These are phyloP conservation scores for Botrytis tulipae DNA, from an alignment of 2,329 filamentous ascomycete species.

Conservation along the genomic window DNA sequence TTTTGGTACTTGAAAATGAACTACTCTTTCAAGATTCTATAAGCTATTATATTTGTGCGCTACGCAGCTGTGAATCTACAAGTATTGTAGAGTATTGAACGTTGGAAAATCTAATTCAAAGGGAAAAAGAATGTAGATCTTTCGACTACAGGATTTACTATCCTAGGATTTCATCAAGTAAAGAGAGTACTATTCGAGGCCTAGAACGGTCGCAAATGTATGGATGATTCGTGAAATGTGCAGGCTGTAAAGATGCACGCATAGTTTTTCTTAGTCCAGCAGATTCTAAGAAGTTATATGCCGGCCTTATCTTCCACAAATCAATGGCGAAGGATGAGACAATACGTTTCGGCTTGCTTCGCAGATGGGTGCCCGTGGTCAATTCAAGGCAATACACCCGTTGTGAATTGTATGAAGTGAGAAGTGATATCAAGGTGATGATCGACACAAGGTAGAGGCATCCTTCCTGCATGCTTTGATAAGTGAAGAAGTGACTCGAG, in stretches of 20 bases:
- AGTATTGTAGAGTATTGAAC: not conserved
- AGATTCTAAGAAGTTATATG: not conserved
- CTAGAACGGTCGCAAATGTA: not conserved
- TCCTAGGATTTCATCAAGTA: not conserved
- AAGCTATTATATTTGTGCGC: not conserved
- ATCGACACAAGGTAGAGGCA: not conserved
- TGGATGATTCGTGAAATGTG: not conserved
- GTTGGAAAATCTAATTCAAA: too few relatives aligned
- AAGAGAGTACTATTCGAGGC: not conserved
- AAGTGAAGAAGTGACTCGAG: not conserved
- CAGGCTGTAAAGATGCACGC: not conserved
- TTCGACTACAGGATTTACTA: not conserved
- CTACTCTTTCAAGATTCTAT: not conserved
- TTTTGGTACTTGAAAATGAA: not conserved
- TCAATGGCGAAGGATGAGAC: not conserved
- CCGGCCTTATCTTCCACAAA: not conserved
- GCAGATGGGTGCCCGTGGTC: not conserved
- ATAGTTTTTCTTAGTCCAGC: not conserved
- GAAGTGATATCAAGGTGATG: not conserved
- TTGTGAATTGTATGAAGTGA: not conserved
- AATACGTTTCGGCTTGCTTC: not conserved
- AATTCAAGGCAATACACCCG: not conserved
- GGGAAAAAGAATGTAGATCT: not conserved
- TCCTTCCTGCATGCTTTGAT: slow-evolving; percentile 4
- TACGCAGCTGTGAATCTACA: not conserved